A percentile compares a stretch with the other conserved stretches of the same genome.
Conservation (phyloP, 1,139 yeast species). For the Magnusiomyces fungicola region DNA sequence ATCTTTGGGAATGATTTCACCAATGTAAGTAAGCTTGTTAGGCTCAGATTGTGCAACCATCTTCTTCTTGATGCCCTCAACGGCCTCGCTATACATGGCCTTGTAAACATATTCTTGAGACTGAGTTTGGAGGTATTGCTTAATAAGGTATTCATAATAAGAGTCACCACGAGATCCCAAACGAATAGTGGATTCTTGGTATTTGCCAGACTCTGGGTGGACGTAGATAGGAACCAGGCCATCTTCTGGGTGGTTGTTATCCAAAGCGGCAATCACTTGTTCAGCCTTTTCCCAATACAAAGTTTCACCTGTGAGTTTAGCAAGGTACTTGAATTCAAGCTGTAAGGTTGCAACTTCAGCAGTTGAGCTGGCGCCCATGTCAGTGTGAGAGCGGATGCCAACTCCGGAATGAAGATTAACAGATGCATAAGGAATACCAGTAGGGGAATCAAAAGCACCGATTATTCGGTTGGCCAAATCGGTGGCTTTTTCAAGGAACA, state of each 20-base stretch:
- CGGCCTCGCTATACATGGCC: conserved; percentile 71
- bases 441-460: conserved; percentile 55
- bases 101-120: conserved; percentile 54
- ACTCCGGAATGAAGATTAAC: conserved; percentile 61
- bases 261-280: conserved; percentile 56
- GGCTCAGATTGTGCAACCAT: conserved; percentile 58
- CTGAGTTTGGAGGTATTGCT: conserved; percentile 77
- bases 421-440: conserved; percentile 73
- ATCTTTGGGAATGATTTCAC: conserved; percentile 47
- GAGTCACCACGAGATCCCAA: conserved; percentile 92
- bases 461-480: conserved; percentile 51
- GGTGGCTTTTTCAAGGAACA: conserved; percentile 71
- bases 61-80: conserved; percentile 63
- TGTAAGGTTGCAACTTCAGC: conserved; percentile 90
- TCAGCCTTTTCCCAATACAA: conserved; percentile 77
- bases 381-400: conserved; percentile 57
- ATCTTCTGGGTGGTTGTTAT: conserved; percentile 51
- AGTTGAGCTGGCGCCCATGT: conserved; percentile 66
- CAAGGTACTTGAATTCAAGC: conserved; percentile 77
- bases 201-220: conserved; percentile 66
- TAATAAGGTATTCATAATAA: conserved; percentile 81
- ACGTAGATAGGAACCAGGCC: conserved; percentile 83
- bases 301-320: conserved; percentile 71
- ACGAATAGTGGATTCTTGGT: conserved; percentile 57
- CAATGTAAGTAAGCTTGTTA: conserved; percentile 57